Conservation (phyloP, 2,329 filamentous ascomycete species). For the Colletotrichum eleusines region DNA sequence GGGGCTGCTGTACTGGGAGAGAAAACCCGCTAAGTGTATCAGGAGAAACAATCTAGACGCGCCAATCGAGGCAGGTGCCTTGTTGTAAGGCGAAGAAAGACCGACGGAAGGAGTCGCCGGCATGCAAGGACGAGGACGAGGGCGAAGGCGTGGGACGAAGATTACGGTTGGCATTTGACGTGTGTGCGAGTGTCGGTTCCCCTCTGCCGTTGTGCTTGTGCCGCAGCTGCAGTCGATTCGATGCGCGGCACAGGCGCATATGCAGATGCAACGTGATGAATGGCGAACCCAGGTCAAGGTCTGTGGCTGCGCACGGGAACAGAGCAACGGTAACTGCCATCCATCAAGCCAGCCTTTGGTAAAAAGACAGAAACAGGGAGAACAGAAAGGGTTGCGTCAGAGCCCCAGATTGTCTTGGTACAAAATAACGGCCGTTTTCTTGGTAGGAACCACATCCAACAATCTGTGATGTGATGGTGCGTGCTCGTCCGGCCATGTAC, state of each 20-base stretch:
- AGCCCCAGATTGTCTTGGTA: constrained; percentile 1
- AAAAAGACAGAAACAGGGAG: not conserved
- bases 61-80: constrained; percentile 3
- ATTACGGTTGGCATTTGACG: constrained; percentile 15
- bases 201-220: constrained; percentile 16
- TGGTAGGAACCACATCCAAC: not conserved
- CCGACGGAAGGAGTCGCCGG: constrained; percentile 3
- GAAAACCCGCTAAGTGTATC: constrained; percentile 34
- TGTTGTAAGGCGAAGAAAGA: not conserved
- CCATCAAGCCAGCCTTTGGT: constrained; percentile 1
- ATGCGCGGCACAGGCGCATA: constrained; percentile 15
- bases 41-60: constrained; percentile 15
- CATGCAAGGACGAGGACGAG: not conserved
- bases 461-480: constrained; percentile 37
- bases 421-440: not conserved
- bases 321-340: not conserved
- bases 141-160: too few species aligned
- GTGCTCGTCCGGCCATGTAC: constrained; percentile 20
- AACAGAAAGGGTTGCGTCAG: constrained; percentile 8
- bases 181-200: constrained; percentile 4
- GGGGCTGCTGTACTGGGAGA: constrained; percentile 5
- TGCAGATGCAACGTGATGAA: constrained; percentile 15
- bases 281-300: constrained; percentile 1
- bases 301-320: not conserved
- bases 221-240: constrained; percentile 27